Percentiles rank a stretch among this genome's conserved stretches.
Evolutionary conservation across 129 eudicot genomes (phyloP).

Genomic region (Logfia minima): DNA sequence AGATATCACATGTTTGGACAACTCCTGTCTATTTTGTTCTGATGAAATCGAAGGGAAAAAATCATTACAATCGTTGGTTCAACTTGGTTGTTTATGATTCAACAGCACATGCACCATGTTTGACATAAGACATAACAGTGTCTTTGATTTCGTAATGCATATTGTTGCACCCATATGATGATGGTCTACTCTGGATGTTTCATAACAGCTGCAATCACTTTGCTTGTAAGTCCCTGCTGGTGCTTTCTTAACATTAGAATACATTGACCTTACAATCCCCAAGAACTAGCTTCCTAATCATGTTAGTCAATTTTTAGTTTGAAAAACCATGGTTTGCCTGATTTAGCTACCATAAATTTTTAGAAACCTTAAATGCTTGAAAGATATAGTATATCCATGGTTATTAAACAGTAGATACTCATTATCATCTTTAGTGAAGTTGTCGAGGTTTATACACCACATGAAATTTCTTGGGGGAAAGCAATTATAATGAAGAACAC

Average conservation of each 20-base stretch:
- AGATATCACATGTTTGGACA: neutral
- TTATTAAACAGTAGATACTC: conserved; percentile 3
- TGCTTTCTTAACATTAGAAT: neutral
- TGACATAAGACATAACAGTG: neutral
- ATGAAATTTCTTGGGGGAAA: neutral
- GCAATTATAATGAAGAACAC: neutral
- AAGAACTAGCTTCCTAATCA: conserved; percentile 4
- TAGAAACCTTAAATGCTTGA: conserved; percentile 16
- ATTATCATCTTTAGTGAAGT: conserved; percentile 1
- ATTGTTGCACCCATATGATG: neutral
- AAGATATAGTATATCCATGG: neutral
- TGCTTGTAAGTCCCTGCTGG: neutral
- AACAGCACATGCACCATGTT: neutral
- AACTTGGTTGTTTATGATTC: neutral
- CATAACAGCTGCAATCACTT: neutral
- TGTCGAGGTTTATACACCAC: conserved; percentile 12
- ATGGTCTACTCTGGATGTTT: conserved; percentile 4
- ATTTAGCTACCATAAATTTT: conserved; percentile 17
- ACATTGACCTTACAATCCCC: conserved; percentile 2
- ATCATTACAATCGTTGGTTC: neutral
- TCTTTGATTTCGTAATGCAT: neutral
- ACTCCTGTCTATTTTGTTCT: neutral
- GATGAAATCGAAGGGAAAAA: neutral
- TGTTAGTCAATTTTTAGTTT: neutral
- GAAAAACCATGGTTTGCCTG: neutral